Conservation (phyloP, 2,329 filamentous ascomycete species). For the Fusarium sp. region DNA sequence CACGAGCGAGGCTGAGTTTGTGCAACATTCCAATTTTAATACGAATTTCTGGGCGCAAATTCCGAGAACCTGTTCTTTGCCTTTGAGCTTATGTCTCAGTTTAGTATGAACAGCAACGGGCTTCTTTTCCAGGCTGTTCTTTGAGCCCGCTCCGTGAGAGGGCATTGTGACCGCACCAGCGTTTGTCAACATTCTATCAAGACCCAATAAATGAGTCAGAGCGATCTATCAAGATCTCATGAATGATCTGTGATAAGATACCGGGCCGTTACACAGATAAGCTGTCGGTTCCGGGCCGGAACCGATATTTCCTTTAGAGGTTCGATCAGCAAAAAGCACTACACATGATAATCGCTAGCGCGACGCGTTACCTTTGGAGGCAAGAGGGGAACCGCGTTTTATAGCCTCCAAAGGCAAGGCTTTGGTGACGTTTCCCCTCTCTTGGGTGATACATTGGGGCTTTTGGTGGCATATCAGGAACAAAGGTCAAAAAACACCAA, state of each 20-base stretch:
- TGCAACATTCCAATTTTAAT: not conserved
- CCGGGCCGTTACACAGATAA: not conserved
- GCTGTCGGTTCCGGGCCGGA: not conserved
- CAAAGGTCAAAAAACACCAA: not conserved
- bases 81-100: not conserved
- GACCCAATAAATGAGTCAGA: not conserved
- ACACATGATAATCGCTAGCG: not conserved
- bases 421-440: not conserved
- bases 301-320: not conserved
- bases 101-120: not conserved
- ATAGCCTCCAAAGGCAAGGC: slow-evolving; percentile 4
- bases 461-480: not conserved
- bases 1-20: not conserved
- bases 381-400: not conserved
- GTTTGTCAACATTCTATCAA: not conserved
- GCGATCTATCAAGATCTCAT: no score
- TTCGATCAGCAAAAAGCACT: not conserved
- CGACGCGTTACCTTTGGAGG: not conserved
- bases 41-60: not conserved
- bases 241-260: not conserved
- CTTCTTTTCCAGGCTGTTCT: not conserved
- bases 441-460: not conserved
- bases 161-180: not conserved
- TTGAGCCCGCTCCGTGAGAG: no score
- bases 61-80: not conserved